Evolutionary conservation across 129 eudicot genomes (phyloP), one percentile per base, ranked within the genome.

Genomic region (Scalesia atractyloides): DNA sequence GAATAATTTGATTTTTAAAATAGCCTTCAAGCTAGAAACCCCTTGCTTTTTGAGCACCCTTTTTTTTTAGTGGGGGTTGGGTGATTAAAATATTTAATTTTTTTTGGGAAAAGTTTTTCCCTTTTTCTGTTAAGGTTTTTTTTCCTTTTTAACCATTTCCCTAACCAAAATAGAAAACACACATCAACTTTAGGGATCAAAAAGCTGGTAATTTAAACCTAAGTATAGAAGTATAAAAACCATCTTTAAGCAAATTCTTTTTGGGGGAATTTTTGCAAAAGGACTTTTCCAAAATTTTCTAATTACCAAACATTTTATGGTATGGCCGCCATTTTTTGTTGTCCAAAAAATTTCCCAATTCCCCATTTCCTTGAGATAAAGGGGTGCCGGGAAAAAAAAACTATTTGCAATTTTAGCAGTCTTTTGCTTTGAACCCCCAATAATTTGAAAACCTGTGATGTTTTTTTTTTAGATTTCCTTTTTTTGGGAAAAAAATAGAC

Each of bases 21-120:
- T 33, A 33, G 37, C 37, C 37, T 4, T 54, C 19, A 52, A 70
- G 17, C 12, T 72, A 59, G 70, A n/a, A n/a, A 47, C 18, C 68
- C 60, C 26, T 20, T 73, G 57, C 70, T 33, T 72, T 60, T 63
- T 47, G 17, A 22, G 62, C 15, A 16, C n/a, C 60, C 56, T 26
- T 60, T 18, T 47, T 36, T 73, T 56, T 44, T 6, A 44, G 4
- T 33, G n/a, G 60, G 68, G 16, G 14, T 72, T 37, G 69, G 9
- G 16, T 58, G 37, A 33, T 33, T 33, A n/a, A 1, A 1, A 33
- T 4, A 33, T 33, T 2, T n/a, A n/a, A n/a, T n/a, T n/a, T n/a
- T 33, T 33, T 33, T 20, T 56, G 62, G 62, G 11, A 58, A 24
- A 3, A 9, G 16, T n/a, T n/a, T n/a, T n/a, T n/a, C 9, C 39